Percentiles rank a stretch among this genome's conserved stretches.
These are phyloP conservation scores for Colletotrichum costaricense DNA, from an alignment of 2,329 filamentous ascomycete species.

Conservation along the genomic window DNA sequence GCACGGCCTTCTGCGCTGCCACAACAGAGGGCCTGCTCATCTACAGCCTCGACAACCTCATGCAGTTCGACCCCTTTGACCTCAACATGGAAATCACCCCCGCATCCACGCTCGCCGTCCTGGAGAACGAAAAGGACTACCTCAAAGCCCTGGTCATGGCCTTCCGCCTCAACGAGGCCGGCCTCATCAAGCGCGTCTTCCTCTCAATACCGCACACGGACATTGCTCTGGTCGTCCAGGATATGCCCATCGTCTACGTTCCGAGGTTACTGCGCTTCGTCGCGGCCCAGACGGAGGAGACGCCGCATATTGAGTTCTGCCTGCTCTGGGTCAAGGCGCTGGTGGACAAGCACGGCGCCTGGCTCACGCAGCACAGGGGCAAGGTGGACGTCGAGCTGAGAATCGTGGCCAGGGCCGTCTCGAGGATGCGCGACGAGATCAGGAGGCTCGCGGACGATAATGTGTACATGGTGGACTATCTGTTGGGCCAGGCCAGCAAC, in stretches of 20 bases:
- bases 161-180: constrained; percentile 90
- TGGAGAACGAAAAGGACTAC: constrained; percentile 79
- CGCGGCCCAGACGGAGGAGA: constrained; percentile 87
- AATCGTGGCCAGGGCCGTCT: constrained; percentile 82
- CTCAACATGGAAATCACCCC: constrained; percentile 95
- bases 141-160: constrained; percentile 96
- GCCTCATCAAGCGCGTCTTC: constrained; percentile 86
- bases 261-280: constrained; percentile 87
- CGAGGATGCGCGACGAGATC: constrained; percentile 84
- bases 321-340: constrained; percentile 90
- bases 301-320: constrained; percentile 94
- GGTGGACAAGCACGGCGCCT: constrained; percentile 85
- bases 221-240: constrained; percentile 81
- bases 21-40: constrained; percentile 94
- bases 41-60: constrained; percentile 86
- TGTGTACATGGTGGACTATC: constrained; percentile 87
- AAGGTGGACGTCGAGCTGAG: constrained; percentile 87
- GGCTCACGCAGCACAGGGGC: constrained; percentile 82
- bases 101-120: constrained; percentile 78
- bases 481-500: constrained; percentile 64
- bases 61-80: constrained; percentile 96
- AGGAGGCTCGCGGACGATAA: constrained; percentile 88
- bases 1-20: constrained; percentile 91
- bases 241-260: constrained; percentile 87
- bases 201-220: constrained; percentile 81